Conservation (phyloP, 2,329 filamentous ascomycete species). For the Volutella citrinella region DNA sequence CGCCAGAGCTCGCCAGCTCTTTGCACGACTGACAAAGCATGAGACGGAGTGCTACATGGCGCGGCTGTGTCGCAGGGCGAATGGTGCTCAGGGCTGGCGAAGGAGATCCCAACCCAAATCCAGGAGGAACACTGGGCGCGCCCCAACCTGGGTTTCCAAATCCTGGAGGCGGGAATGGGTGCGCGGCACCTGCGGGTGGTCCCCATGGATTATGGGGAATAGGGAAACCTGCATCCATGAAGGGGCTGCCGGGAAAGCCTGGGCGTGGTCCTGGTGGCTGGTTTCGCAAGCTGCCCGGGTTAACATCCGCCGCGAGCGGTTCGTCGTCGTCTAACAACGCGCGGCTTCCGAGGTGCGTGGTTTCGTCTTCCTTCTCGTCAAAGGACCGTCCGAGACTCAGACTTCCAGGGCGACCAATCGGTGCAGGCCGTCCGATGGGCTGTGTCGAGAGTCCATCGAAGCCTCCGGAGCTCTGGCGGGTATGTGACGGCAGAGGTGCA, state of each 20-base stretch:
- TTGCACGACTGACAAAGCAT: conserved; percentile 79
- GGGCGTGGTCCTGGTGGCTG: conserved; percentile 49
- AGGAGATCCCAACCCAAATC: conserved; percentile 33
- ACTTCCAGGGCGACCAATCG: conserved; percentile 84
- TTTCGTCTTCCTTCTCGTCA: conserved; percentile 65
- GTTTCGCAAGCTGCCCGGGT: conserved; percentile 38
- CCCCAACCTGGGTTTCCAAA: conserved; percentile 42
- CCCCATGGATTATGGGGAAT: conserved; percentile 42
- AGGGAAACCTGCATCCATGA: conserved; percentile 40
- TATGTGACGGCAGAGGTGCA: conserved; percentile 51
- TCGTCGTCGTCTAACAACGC: conserved; percentile 78
- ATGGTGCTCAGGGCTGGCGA: conserved; percentile 26
- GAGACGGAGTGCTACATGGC: conserved; percentile 66
- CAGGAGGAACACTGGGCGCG: conserved; percentile 30
- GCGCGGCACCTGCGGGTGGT: conserved; percentile 28
- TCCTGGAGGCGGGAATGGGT: conserved; percentile 45
- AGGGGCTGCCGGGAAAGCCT: conserved; percentile 40
- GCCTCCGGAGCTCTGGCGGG: conserved; percentile 70
- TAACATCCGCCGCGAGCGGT: conserved; percentile 37
- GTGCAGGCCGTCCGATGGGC: conserved; percentile 77
- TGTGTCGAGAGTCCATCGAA: conserved; percentile 62
- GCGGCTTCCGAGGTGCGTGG: conserved; percentile 83
- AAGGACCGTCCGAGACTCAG: conserved; percentile 52
- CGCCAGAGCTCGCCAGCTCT: conserved; percentile 42
- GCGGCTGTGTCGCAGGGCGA: conserved; percentile 48